Base-by-base conservation (phyloP, 2,329 filamentous ascomycete species). In the Xylariaceae sp. region DNA sequence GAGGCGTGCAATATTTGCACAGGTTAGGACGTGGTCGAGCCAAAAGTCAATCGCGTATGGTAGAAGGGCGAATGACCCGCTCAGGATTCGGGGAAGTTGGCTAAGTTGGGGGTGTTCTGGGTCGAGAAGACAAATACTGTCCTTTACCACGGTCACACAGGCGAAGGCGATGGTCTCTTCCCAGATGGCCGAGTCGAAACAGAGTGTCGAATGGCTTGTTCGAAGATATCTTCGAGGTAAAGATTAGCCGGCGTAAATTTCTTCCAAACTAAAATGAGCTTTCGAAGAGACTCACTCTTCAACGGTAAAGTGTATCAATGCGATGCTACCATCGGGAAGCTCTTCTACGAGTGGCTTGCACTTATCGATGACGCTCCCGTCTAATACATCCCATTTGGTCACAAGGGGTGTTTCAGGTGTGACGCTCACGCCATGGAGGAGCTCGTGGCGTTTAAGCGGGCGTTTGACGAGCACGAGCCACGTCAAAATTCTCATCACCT, bases 281-380 rank as follows among this genome's bases (percentile, higher is more conserved):
- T 6, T 11, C 16, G 24, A 24, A 40, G 39, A 28, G 33, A 41
- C 43, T 54, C 24, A 54, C 51, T 54, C 51, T 46, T 54, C 43
- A 14, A 54, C 51, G 16, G 51, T 41, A 9, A 47, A 47, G 16
- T 47, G 51, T 40, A 54, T 41, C 1, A 47, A 28, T 28, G 34
- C 11, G 17, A 54, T 40, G 14, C 24, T 47, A 6, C 41, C 43
- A 19, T 47, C 33, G 5, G 51, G 33, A 40, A 47, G 36, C 21
- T 47, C 51, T 47, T 54, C 51, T 17, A 54, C 34, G 12, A 54
- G 51, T 40, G 51, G 51, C 28, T 47, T 47, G 19, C 51, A 54
- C 17, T 41, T 47, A 40, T 54, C 41, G 29, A 54, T 40, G 12
- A 40, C 43, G 26, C 43, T 44, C 9, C 6, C 34, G 23, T 53